A percentile compares a stretch with the other conserved stretches of the same genome.
Evolutionary conservation across 2,329 filamentous ascomycete genomes (phyloP).

Genomic region (Cordyceps militaris): DNA sequence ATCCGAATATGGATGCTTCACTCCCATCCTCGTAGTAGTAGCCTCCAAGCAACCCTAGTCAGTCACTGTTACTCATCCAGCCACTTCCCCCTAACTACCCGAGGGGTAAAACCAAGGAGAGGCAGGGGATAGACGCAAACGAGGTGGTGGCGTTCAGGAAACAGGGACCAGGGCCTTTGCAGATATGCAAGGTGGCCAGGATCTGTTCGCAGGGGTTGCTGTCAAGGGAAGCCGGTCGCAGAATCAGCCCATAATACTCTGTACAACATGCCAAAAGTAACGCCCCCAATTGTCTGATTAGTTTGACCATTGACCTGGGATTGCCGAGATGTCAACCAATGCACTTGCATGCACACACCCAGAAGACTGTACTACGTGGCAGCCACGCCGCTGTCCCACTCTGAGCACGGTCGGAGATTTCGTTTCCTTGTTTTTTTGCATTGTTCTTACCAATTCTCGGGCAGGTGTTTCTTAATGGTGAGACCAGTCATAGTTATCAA

Average conservation of each 20-base stretch:
- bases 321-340: neutral
- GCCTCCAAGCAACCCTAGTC: neutral
- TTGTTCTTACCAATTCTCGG: neutral
- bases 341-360: neutral
- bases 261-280: neutral
- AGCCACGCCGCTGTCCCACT: constrained; percentile 9
- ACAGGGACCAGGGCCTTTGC: constrained; percentile 2
- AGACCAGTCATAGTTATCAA: neutral
- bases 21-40: neutral
- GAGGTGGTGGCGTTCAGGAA: neutral
- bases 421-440: constrained; percentile 5
- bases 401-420: constrained; percentile 11
- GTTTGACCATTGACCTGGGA: neutral
- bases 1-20: neutral
- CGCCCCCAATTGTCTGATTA: neutral
- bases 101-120: neutral
- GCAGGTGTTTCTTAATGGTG: neutral
- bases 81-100: neutral
- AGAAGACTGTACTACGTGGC: neutral
- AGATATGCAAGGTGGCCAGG: constrained; percentile 2
- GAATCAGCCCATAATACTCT: constrained; percentile 1
- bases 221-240: neutral
- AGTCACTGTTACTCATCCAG: neutral
- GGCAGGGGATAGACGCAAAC: neutral
- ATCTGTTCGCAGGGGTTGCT: constrained; percentile 1